phyloP scores from a whole-genome alignment of 768 basidiomycete genomes.

The Suillus luteus region DNA sequence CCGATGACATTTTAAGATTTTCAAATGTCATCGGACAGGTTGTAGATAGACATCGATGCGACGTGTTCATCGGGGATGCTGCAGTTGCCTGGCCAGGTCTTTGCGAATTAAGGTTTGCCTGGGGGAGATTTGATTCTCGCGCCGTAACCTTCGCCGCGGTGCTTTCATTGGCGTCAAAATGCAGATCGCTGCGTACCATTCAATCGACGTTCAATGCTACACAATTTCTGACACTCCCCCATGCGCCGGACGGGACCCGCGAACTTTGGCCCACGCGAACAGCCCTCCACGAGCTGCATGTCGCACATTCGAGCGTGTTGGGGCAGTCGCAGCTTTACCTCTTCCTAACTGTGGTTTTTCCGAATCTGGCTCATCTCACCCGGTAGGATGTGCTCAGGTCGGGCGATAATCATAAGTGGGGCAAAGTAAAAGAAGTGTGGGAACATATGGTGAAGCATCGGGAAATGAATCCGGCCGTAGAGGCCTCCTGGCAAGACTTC shows the following conservation, averaged over 20 bases:
- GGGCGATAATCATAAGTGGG: neutral
- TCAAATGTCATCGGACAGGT: too few relatives aligned
- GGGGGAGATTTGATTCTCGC: too few relatives aligned
- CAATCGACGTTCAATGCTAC: neutral
- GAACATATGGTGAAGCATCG: too few relatives aligned
- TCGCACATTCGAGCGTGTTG: neutral
- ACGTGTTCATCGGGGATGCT: neutral
- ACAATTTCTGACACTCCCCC: neutral
- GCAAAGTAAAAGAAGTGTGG: too few relatives aligned
- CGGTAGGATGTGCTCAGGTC: neutral
- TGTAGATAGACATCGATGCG: too few relatives aligned
- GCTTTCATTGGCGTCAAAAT: slow-evolving; percentile 2
- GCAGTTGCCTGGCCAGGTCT: neutral
- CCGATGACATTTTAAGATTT: too few relatives aligned
- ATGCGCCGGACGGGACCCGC: neutral
- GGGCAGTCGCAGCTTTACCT: neutral
- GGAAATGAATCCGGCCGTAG: neutral
- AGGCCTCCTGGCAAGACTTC: too few relatives aligned
- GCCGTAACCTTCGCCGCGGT: neutral
- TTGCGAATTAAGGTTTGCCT: neutral
- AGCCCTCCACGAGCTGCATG: neutral
- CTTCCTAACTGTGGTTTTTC: neutral
- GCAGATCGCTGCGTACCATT: neutral
- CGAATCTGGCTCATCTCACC: neutral
- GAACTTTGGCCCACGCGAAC: slow-evolving; percentile 1